These are phyloP conservation scores for Trichoderma gracile DNA, from an alignment of 2,329 filamentous ascomycete genomes.

Conservation along the genomic window DNA sequence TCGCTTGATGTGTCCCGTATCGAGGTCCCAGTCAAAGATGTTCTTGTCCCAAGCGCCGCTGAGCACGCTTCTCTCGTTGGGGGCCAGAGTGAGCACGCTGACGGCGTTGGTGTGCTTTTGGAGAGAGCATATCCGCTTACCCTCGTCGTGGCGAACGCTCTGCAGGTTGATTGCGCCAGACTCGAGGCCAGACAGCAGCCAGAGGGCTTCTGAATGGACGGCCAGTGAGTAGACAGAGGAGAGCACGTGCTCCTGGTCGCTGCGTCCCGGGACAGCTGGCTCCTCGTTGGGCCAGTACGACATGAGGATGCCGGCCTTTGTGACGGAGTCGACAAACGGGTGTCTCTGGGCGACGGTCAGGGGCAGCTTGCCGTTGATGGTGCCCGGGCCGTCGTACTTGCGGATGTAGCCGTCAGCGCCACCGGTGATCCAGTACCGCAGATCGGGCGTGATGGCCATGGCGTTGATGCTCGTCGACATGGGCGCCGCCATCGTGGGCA, in stretches of 20 bases:
- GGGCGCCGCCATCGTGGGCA: slow-evolving; percentile 94
- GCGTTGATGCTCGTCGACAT: slow-evolving; percentile 96
- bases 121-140: slow-evolving; percentile 80
- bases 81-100: slow-evolving; percentile 77
- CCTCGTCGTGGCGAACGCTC: slow-evolving; percentile 90
- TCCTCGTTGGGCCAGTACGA: slow-evolving; percentile 99
- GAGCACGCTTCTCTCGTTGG: slow-evolving; percentile 82
- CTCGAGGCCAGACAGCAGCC: slow-evolving; percentile 87
- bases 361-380: slow-evolving; percentile 90
- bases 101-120: slow-evolving; percentile 88
- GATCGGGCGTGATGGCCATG: slow-evolving; percentile 86
- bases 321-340: slow-evolving; percentile 95
- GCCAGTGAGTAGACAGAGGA: slow-evolving; percentile 94
- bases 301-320: slow-evolving; percentile 90
- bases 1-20: slow-evolving; percentile 75
- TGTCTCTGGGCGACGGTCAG: slow-evolving; percentile 94
- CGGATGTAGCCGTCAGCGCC: slow-evolving; percentile 94
- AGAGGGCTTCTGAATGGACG: slow-evolving; percentile 84
- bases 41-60: slow-evolving; percentile 97
- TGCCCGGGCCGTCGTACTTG: slow-evolving; percentile 94
- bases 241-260: slow-evolving; percentile 62
- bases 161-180: slow-evolving; percentile 92
- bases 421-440: slow-evolving; percentile 92
- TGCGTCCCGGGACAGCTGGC: slow-evolving; percentile 46
- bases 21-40: slow-evolving; percentile 91